Percentiles rank a stretch among this genome's conserved stretches.
Conservation (phyloP, 1,139 yeast genomes). For the Candida sp. region DNA sequence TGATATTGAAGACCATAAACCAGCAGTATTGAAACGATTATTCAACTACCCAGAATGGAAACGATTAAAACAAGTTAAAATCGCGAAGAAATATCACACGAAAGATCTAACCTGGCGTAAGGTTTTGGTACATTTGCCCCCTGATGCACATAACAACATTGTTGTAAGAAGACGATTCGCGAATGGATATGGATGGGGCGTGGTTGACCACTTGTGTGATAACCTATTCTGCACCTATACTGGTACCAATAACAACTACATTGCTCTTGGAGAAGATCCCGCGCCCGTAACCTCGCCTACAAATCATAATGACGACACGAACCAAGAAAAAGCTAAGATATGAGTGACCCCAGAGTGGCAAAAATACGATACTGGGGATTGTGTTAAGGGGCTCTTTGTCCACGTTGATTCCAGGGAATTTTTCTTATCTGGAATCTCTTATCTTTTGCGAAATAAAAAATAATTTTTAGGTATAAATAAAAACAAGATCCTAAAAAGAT, state of each 20-base stretch:
- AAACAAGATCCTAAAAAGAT: background rate
- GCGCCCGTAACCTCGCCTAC: background rate
- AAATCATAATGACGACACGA: background rate
- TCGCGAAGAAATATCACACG: constrained; percentile 85
- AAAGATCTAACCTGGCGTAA: constrained; percentile 81
- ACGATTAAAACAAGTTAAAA: constrained; percentile 62
- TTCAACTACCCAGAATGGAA: constrained; percentile 21
- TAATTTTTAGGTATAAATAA: background rate
- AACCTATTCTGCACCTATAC: constrained; percentile 5
- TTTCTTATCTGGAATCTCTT: background rate
- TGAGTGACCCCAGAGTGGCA: background rate
- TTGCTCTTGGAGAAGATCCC: background rate
- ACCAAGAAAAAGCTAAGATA: background rate
- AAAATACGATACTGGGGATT: no score
- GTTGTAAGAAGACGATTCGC: constrained; percentile 85
- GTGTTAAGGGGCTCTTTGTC: background rate
- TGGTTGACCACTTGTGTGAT: constrained; percentile 49
- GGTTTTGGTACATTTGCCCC: constrained; percentile 78
- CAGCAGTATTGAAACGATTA: background rate
- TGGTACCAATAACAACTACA: background rate
- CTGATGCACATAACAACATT: constrained; percentile 96
- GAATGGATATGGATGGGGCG: constrained; percentile 97
- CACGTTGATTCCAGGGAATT: background rate
- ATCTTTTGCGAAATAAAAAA: background rate
- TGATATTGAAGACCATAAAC: constrained; percentile 7